Percentiles rank a stretch among this genome's conserved stretches.
phyloP scores from a whole-genome alignment of 225 moss, liverwort and hornwort genomes.

The Anthoceros angustus region DNA sequence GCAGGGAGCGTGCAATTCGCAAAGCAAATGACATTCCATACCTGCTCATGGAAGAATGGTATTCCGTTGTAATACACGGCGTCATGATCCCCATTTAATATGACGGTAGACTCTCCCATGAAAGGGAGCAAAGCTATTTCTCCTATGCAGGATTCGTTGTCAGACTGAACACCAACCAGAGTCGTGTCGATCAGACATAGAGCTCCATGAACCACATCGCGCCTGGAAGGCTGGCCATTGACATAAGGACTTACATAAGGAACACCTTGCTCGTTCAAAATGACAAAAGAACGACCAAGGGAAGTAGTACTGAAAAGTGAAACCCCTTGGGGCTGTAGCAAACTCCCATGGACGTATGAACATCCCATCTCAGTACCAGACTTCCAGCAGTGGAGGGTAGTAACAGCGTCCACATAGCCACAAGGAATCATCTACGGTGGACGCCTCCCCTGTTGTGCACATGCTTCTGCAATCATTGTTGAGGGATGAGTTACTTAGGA shows the following conservation, averaged over 20 bases:
- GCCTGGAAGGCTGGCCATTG: neutral
- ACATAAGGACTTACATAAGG: slow-evolving; percentile 36
- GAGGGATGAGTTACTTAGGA: neutral
- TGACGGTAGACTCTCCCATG: neutral
- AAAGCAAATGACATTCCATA: slow-evolving; percentile 2
- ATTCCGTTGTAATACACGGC: slow-evolving; percentile 79
- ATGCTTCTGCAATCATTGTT: slow-evolving; percentile 29
- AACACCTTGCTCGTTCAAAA: slow-evolving; percentile 50
- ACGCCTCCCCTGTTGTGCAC: slow-evolving; percentile 61
- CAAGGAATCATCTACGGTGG: slow-evolving; percentile 57
- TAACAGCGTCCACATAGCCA: slow-evolving; percentile 67
- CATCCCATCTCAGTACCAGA: slow-evolving; percentile 76
- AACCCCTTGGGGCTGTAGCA: slow-evolving; percentile 67
- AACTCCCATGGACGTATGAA: slow-evolving; percentile 40
- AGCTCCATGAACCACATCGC: neutral
- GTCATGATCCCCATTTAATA: slow-evolving; percentile 67
- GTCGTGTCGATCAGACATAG: neutral
- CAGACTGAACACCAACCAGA: neutral
- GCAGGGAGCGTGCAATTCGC: neutral
- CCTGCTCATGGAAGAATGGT: slow-evolving; percentile 59
- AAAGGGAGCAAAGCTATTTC: neutral
- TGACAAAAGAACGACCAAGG: slow-evolving; percentile 38
- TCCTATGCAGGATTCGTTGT: neutral
- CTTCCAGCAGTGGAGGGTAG: slow-evolving; percentile 58
- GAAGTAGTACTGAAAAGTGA: slow-evolving; percentile 60